Base-by-base conservation (phyloP, 768 basidiomycete species). In the Serpula lacrymans region DNA sequence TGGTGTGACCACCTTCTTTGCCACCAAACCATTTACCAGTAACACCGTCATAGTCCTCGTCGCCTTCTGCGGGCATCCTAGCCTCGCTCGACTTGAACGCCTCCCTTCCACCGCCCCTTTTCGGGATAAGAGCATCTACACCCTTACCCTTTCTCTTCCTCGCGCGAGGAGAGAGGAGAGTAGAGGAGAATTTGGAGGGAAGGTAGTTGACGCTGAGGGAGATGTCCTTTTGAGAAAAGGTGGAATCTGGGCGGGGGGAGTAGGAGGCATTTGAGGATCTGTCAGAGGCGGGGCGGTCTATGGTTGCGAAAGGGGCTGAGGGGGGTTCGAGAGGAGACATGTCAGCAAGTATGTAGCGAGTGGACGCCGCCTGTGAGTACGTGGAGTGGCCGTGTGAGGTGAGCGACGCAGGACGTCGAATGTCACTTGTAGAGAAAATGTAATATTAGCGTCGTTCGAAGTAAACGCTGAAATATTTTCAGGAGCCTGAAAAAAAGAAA, bases 181-280 rank as follows among this genome's bases (percentile, higher is more conserved):
- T 57, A 39, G 62, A 62, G 11, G 84, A 80, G 62, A 89, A 87
- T 62, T 91, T 91, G 41, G 70, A 64, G 9, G 88, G 88, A 16
- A 88, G 69, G 56, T 86, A 91, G 61, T 88, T 85, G 53, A 84
- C 71, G 39, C 72, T 74, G 45, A 86, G 74, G 7, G 70, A 73
- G 25, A 55, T 12, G 16, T 49, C 49, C 29, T 34, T 45, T 25
- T 42, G 21, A 9, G 29, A 35, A 17, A 8, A 32, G 5, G 31
- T 13, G 3, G 10, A 34, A 3, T 38, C 44, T 3, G 36, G 2
- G 14, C 36, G 42, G 6, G 57, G 58, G 46, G 51, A 54, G 34
- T 45, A 48, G 11, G 52, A 59, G 26, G 38, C 27, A 18, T 53
- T 39, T 20, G 54, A 46, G 41, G 58, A 11, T 43, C 44, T 10